Percentiles rank a stretch among this genome's conserved stretches.
Conservation (phyloP, 2,329 filamentous ascomycete species). For the Ilyonectria sp. region DNA sequence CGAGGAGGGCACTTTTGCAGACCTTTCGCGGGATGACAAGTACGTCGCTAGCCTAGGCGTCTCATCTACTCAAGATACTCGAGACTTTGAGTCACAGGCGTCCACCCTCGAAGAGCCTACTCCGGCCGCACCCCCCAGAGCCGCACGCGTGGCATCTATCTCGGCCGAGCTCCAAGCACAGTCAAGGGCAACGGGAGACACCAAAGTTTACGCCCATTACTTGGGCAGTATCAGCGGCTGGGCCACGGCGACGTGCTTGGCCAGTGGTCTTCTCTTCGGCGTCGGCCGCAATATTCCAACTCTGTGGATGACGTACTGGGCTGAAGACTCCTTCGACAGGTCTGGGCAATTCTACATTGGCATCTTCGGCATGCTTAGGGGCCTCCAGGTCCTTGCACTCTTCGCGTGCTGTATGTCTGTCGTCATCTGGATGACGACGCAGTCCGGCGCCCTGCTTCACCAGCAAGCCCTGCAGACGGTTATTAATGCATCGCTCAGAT, state of each 20-base stretch:
- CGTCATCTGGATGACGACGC: constrained; percentile 15
- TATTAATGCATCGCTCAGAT: constrained; percentile 47
- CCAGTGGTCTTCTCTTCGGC: constrained; percentile 18
- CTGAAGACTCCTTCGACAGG: constrained; percentile 6
- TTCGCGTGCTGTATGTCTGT: not conserved
- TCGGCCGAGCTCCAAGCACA: not conserved
- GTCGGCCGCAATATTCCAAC: constrained; percentile 24
- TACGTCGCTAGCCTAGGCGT: not conserved
- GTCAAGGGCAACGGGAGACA: no score
- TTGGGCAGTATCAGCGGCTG: constrained; percentile 16
- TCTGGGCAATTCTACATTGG: constrained; percentile 26
- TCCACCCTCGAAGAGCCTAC: not conserved
- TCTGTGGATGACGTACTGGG: constrained; percentile 44
- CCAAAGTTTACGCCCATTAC: constrained; percentile 24
- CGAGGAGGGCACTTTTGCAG: constrained; percentile 22
- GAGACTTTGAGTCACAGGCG: not conserved
- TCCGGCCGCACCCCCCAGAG: not conserved
- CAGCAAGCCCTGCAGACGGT: constrained; percentile 21
- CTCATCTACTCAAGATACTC: not conserved
- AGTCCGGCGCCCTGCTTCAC: constrained; percentile 26
- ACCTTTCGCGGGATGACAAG: not conserved
- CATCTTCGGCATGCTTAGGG: constrained; percentile 26
- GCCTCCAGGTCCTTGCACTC: constrained; percentile 10
- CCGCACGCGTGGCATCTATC: not conserved
- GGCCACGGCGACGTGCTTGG: constrained; percentile 5